phyloP scores from a whole-genome alignment of 2,329 filamentous ascomycete genomes.

The Leptographium procerum region DNA sequence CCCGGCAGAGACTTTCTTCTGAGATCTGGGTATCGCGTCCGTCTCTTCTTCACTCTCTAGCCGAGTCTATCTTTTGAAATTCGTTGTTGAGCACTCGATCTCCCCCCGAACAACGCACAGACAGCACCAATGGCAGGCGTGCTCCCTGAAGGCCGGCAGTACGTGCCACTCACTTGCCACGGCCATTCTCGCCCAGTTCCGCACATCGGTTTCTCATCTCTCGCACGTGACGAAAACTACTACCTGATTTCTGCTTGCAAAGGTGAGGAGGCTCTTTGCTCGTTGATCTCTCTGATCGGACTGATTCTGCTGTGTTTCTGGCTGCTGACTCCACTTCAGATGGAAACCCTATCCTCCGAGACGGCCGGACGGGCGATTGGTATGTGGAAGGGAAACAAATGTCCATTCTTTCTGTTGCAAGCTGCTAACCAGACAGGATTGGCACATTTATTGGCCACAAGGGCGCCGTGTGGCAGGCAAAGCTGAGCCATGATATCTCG shows the following conservation, averaged over 20 bases:
- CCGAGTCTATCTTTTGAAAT: not conserved
- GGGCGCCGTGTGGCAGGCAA: conserved; percentile 92
- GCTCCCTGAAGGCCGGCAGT: conserved; percentile 33
- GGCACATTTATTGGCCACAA: conserved; percentile 98
- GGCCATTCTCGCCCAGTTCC: conserved; percentile 88
- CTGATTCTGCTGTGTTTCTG: not conserved
- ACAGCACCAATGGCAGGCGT: conserved; percentile 18
- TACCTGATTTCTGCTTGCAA: conserved; percentile 93
- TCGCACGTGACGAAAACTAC: conserved; percentile 73
- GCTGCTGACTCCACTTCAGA: conserved; percentile 39
- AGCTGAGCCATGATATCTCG: conserved; percentile 76
- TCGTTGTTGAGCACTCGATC: not conserved
- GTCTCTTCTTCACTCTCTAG: not conserved
- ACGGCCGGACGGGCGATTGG: conserved; percentile 93
- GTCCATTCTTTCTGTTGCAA: not conserved
- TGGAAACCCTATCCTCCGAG: conserved; percentile 95
- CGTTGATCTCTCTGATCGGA: not conserved
- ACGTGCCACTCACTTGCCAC: conserved; percentile 86
- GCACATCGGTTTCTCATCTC: conserved; percentile 78
- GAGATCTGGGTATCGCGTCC: not conserved
- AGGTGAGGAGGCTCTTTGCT: conserved; percentile 34
- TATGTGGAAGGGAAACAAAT: conserved; percentile 23
- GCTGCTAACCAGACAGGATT: conserved; percentile 49
- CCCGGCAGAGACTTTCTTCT: not conserved
- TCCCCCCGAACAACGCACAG: not conserved